phyloP scores from a whole-genome alignment of 148 eudicot genomes.

The Rheum nobile region DNA sequence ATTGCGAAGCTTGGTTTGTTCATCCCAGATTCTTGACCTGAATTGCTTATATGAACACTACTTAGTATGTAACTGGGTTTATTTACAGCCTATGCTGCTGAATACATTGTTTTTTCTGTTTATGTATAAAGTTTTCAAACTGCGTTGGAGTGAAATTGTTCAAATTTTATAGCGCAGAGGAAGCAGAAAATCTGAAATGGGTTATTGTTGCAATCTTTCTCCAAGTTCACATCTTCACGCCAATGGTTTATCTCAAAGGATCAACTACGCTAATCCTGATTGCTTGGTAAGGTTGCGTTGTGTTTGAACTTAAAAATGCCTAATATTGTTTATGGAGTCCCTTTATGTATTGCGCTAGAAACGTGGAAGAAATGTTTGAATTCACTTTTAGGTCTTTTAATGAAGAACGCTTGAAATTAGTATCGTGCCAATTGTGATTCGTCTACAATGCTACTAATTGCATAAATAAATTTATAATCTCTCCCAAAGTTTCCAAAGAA shows the following conservation, averaged over 20 bases:
- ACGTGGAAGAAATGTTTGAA: not conserved
- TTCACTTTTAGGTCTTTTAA: not conserved
- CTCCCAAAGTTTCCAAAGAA: not conserved
- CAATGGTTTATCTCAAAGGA: not conserved
- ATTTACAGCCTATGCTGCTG: not conserved
- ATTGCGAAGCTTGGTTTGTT: not conserved
- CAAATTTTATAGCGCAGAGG: not conserved
- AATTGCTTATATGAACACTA: not conserved
- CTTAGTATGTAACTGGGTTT: not conserved
- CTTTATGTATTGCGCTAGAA: not conserved
- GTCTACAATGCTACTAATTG: not conserved
- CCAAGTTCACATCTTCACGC: not conserved
- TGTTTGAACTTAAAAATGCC: not conserved
- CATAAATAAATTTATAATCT: not conserved
- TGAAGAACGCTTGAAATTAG: not conserved
- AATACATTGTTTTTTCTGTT: not conserved
- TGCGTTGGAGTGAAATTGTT: not conserved
- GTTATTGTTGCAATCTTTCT: conserved; percentile 4
- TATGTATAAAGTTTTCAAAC: not conserved
- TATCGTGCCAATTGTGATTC: not conserved
- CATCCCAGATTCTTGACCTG: not conserved
- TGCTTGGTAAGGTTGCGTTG: not conserved
- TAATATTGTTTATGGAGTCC: not conserved
- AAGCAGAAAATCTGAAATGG: not conserved
- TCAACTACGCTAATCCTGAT: not conserved